Evolutionary conservation across 345 rosid genomes (phyloP), one percentile per base, ranked within the genome.

Genomic region (Moricandia moricandioides): DNA sequence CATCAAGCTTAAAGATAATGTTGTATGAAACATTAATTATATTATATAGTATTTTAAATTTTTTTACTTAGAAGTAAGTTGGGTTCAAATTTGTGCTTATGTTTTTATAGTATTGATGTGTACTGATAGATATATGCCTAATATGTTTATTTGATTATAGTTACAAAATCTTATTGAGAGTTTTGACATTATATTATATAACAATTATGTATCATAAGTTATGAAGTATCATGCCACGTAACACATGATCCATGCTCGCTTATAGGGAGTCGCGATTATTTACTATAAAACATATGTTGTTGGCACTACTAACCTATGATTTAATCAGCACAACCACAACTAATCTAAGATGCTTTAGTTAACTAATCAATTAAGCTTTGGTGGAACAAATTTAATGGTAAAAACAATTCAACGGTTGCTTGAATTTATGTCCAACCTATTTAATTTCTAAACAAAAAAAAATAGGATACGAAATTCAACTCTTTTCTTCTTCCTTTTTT

Each of bases 261-360:
- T 65, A 49, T 59, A 57, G 8, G 62, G 75, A 58, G 58, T 59
- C 34, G 12, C 51, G 61, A 62, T 62, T 34, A 64, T 71, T 16
- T 65, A 56, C 39, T 27, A 29, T 43, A 12, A 61, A 62, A 35
- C 47, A 71, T 65, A 65, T 57, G 29, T 40, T n/a, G 71, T 65
- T 78, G 64, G 73, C 29, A 71, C 81, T 78, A 78, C 81, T 78
- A 78, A 78, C 81, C 72, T 69, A 58, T 71, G 81, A 72, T 66
- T 59, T 70, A 59, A 67, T 60, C 30, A 71, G 30, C 77, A 65
- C 69, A 65, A 55, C 76, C 6, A 65, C 76, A 72, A 72, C 72
- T 51, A 78, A 59, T 45, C 34, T 16, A 31, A 71, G 72, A 65
- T 71, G 68, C 57, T 71, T 58, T 57, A 65, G 52, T 71, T 71